phyloP scores from a whole-genome alignment of 1,284 basidiomycete species.

The Irpex sp. region DNA sequence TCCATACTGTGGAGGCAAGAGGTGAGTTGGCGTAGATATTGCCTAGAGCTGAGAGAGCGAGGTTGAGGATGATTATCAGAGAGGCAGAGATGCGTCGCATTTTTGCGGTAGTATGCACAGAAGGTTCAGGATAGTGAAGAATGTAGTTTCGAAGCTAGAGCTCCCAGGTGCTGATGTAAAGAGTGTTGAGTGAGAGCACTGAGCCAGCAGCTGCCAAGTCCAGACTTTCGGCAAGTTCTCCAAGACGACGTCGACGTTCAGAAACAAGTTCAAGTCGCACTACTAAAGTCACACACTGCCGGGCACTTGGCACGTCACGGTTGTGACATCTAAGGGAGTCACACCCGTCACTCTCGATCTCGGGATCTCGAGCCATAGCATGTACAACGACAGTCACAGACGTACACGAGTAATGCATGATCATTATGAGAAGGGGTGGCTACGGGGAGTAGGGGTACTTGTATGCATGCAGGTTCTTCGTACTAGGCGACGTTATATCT shows the following conservation, averaged over 20 bases:
- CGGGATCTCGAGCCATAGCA: background rate
- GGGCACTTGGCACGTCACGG: too few species aligned
- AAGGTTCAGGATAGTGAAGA: background rate
- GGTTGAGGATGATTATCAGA: slow-evolving; percentile 6
- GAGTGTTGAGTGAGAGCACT: background rate
- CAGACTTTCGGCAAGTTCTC: background rate
- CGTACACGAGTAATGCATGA: too few species aligned
- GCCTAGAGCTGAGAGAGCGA: slow-evolving; percentile 15
- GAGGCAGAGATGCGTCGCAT: slow-evolving; percentile 11
- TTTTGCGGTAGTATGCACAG: background rate
- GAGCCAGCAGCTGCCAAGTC: background rate
- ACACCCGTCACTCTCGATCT: too few species aligned
- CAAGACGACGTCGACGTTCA: too few species aligned
- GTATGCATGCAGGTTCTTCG: too few species aligned
- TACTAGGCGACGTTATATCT: too few species aligned
- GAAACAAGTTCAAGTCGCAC: too few species aligned
- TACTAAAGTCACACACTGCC: too few species aligned
- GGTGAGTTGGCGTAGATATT: slow-evolving; percentile 47
- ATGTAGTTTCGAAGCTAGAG: background rate
- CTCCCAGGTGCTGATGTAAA: background rate
- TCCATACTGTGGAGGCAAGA: slow-evolving; percentile 38
- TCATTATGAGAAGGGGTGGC: too few species aligned
- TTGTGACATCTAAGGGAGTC: too few species aligned
- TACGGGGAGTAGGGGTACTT: too few species aligned
- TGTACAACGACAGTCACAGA: background rate